Evolutionary conservation across 805 yeast species (phyloP).

Genomic region (Teunomyces lycoperdinae): DNA sequence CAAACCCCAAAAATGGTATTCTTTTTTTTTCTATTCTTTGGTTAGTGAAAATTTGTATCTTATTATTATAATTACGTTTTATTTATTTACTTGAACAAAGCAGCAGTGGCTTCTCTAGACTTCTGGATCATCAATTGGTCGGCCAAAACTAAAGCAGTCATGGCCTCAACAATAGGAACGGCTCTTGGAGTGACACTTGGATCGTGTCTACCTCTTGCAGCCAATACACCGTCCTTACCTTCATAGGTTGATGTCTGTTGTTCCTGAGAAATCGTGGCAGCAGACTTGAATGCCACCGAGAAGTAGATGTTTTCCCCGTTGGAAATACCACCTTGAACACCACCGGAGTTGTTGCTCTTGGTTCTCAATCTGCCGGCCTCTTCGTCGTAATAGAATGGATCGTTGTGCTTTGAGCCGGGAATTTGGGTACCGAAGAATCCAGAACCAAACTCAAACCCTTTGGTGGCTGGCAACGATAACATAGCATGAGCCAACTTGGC

Average conservation of each 20-base stretch:
- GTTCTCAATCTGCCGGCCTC: conserved; percentile 71
- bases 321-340: conserved; percentile 96
- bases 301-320: conserved; percentile 96
- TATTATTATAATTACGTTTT: neutral
- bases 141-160: conserved; percentile 93
- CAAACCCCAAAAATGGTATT: no score
- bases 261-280: conserved; percentile 94
- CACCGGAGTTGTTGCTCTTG: conserved; percentile 89
- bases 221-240: conserved; percentile 82
- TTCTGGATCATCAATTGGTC: conserved; percentile 85
- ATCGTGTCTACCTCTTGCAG: conserved; percentile 97
- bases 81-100: conserved; percentile 8
- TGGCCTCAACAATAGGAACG: conserved; percentile 96
- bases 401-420: conserved; percentile 94
- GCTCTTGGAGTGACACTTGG: conserved; percentile 99
- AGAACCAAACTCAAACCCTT: conserved; percentile 96
- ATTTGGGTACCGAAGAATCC: conserved; percentile 88
- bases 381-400: conserved; percentile 68
- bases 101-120: conserved; percentile 55
- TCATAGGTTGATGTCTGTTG: conserved; percentile 87
- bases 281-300: conserved; percentile 95
- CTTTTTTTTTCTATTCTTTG: no score
- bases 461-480: conserved; percentile 96
- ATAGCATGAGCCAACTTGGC: conserved; percentile 96
- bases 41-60: no score